Percentiles rank a stretch among this genome's conserved stretches.
Evolutionary conservation across 441 rosid species (phyloP).

Genomic region (Pelargonium australe): DNA sequence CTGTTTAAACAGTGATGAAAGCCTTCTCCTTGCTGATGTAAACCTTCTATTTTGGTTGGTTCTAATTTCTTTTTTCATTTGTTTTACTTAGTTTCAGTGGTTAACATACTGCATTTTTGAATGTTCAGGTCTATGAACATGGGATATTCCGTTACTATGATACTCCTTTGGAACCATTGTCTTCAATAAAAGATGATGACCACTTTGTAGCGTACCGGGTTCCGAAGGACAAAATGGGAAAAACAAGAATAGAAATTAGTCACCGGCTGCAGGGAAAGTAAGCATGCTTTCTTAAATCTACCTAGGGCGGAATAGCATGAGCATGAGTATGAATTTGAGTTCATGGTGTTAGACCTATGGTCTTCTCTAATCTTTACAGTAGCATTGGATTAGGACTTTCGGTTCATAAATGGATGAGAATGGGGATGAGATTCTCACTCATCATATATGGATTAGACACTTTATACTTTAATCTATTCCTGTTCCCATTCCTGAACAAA

Average conservation of each 20-base stretch:
- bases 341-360: no score
- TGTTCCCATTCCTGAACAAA: no score
- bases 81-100: not conserved
- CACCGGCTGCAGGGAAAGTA: conserved; percentile 58
- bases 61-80: not conserved
- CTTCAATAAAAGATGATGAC: conserved; percentile 46
- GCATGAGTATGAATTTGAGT: not conserved
- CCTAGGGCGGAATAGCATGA: not conserved
- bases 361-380: no score
- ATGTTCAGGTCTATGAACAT: conserved; percentile 40
- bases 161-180: conserved; percentile 32
- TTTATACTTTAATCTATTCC: no score
- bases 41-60: conserved; percentile 8
- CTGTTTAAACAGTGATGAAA: conserved; percentile 53
- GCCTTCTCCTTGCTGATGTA: conserved; percentile 69
- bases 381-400: no score
- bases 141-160: conserved; percentile 42
- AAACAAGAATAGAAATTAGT: conserved; percentile 56
- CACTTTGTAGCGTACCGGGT: conserved; percentile 56
- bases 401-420: no score
- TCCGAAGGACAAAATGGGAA: conserved; percentile 44
- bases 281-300: conserved; percentile 20
- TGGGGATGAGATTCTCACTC: no score
- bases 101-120: conserved; percentile 1
- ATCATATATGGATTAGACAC: no score